Evolutionary conservation across 176 grass and related monocot genomes (phyloP), one percentile per base, ranked within the genome.

Genomic region (Oryza glaberrima): DNA sequence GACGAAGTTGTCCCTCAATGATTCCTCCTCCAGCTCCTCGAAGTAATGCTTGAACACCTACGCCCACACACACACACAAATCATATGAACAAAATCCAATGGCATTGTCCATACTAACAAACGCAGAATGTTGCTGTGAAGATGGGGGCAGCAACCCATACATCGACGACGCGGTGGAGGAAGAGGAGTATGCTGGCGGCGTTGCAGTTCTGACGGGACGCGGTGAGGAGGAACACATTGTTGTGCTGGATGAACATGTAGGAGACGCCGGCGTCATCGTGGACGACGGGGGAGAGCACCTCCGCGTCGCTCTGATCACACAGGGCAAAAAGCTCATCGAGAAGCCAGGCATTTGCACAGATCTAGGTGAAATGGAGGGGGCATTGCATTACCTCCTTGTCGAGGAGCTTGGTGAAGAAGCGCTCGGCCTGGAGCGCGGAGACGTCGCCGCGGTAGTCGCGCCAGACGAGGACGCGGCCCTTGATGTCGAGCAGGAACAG

Each of bases 401-500:
- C 96, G 58, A 98, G 89, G 74, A 96, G 90, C 86, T 94, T 99
- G 70, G 93, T 96, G 89, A 96, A 96, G 88, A 99, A 99, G 34
- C 96, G 91, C 88, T 99, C 96, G 67, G 96, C 96, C 85, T 99
- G 94, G 78, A 88, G 78, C 67, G 96, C 91, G 60, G 96, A 94
- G 70, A 99, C 96, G 68, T 99, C 96, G 22, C 94, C 96, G 67
- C 96, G 96, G 76, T 94, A 96, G 86, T 99, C 96, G 65, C 96
- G 96, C 94, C 96, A 99, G 40, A 99, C 94, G 77, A 99, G 96
- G 75, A 99, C 94, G 66, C 96, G 96, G 65, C 96, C 96, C 88
- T 99, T 99, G 72, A 99, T 99, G 86, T 99, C 96, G 14, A 99
- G 91, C 47, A 99, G 90, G 90, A 99, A 99, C 68, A 99, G 90